phyloP scores from a whole-genome alignment of 176 grass and related monocot species.

The Tillandsia leiboldiana region DNA sequence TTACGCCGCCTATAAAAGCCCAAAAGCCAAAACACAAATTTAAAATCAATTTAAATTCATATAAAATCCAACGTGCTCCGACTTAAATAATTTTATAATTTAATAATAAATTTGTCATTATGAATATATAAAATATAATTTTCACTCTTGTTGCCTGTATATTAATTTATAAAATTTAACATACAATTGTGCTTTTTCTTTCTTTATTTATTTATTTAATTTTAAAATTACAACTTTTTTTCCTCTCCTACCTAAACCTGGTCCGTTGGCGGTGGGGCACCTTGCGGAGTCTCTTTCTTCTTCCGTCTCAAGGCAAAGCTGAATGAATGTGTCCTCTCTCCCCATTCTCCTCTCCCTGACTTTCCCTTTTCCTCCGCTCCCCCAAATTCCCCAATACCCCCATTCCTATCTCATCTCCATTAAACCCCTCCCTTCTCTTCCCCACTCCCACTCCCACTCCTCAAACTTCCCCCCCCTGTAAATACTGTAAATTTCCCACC shows the following conservation, averaged over 20 bases:
- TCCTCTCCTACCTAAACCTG: not conserved
- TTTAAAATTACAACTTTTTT: not conserved
- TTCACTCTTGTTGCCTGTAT: too few species aligned
- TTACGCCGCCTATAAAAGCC: too few species aligned
- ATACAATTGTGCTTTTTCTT: too few species aligned
- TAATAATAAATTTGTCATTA: too few species aligned
- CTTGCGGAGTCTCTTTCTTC: not conserved
- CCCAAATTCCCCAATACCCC: not conserved
- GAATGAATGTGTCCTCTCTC: not conserved
- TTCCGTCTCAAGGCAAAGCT: not conserved
- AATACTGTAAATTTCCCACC: not conserved
- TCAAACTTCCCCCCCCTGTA: not conserved
- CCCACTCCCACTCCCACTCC: not conserved
- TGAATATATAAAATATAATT: too few species aligned
- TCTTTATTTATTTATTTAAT: too few species aligned
- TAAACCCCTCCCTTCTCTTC: not conserved
- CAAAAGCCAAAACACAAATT: too few species aligned
- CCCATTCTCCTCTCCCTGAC: not conserved
- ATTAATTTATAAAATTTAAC: too few species aligned
- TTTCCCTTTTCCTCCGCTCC: not conserved
- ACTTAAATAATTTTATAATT: too few species aligned
- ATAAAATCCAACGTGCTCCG: too few species aligned
- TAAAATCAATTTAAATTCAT: too few species aligned
- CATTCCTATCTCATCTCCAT: not conserved
- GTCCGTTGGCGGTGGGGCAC: not conserved